phyloP scores from a whole-genome alignment of 257 asterid species.

The Solanum boliviense region DNA sequence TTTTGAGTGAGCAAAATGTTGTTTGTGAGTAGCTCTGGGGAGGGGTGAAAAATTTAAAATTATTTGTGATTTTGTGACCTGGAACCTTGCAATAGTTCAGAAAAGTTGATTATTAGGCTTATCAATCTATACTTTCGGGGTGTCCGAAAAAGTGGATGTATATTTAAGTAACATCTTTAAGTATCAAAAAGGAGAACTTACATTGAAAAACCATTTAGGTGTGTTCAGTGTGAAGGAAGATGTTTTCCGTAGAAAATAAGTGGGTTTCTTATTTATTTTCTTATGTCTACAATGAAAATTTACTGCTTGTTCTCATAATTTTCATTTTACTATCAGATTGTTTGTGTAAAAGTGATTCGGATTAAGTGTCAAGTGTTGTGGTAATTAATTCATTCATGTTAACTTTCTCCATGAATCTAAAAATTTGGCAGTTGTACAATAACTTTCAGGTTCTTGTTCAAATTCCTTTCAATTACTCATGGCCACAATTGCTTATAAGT shows the following conservation, averaged over 20 bases:
- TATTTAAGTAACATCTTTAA: neutral
- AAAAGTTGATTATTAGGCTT: neutral
- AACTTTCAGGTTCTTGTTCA: conserved; percentile 17
- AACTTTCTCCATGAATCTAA: neutral
- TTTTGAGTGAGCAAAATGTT: too few species aligned
- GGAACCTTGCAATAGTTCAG: neutral
- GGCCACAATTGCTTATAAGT: conserved; percentile 30
- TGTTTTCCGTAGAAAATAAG: too few species aligned
- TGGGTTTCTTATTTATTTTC: too few species aligned
- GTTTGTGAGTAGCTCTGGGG: too few species aligned
- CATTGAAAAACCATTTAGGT: neutral
- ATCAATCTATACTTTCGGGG: neutral
- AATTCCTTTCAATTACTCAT: conserved; percentile 8
- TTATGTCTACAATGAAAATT: neutral
- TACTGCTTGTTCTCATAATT: neutral
- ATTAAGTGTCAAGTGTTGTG: neutral
- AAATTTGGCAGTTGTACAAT: neutral
- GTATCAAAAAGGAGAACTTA: neutral
- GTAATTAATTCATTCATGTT: neutral
- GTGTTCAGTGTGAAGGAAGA: too few species aligned
- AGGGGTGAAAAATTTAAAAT: too few species aligned
- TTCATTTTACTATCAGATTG: neutral
- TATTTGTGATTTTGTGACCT: too few species aligned
- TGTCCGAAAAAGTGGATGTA: neutral
- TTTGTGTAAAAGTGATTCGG: neutral